A percentile compares a stretch with the other conserved stretches of the same genome.
Conservation (phyloP, 345 rosid species). For the Lenwebbia sp. region DNA sequence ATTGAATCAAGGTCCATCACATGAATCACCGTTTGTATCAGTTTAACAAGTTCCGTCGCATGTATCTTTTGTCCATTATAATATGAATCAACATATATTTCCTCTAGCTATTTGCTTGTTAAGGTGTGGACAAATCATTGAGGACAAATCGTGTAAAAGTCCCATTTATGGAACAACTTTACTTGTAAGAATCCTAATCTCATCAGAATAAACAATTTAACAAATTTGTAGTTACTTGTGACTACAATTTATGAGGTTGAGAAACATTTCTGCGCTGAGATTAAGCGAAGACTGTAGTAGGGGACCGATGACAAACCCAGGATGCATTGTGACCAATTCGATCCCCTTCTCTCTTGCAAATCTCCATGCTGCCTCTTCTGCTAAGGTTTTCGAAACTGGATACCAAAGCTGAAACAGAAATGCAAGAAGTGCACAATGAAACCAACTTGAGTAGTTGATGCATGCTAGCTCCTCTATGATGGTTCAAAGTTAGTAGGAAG, state of each 20-base stretch:
- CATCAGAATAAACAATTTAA: not conserved
- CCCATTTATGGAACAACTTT: not conserved
- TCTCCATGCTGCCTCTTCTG: not conserved
- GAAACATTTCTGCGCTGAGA: constrained; percentile 1
- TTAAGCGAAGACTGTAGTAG: not conserved
- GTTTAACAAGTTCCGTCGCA: not conserved
- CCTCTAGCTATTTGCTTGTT: not conserved
- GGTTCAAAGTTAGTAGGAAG: not conserved
- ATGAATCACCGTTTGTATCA: not conserved
- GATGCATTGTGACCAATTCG: constrained; percentile 2
- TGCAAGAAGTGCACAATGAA: not conserved
- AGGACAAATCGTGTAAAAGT: not conserved
- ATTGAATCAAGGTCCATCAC: not conserved
- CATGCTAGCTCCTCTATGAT: not conserved
- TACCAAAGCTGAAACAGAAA: constrained; percentile 1
- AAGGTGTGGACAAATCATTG: not conserved
- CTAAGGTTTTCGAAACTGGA: constrained; percentile 3
- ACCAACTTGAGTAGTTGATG: not conserved
- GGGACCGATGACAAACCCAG: constrained; percentile 3
- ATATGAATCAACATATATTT: not conserved
- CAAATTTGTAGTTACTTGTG: not conserved
- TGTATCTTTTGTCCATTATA: not conserved
- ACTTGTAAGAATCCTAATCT: not conserved
- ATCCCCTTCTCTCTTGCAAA: not conserved
- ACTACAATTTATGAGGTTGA: not conserved